Conservation (phyloP, 2,329 filamentous ascomycete genomes). For the Thermothelomyces thermophilus region DNA sequence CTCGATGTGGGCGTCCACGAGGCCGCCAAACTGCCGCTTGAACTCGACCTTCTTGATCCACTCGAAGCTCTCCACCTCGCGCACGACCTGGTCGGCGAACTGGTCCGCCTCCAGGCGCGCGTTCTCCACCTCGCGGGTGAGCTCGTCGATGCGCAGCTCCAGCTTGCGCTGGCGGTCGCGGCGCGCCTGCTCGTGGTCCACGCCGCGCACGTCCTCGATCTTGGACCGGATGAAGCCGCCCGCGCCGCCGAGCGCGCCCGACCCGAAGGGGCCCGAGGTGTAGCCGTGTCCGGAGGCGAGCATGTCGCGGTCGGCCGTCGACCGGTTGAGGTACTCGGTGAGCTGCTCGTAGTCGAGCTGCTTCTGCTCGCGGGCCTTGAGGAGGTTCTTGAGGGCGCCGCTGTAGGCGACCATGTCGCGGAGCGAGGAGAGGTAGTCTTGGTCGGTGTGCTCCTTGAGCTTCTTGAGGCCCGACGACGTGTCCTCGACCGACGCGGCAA, state of each 20-base stretch:
- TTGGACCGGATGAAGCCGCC: slow-evolving; percentile 86
- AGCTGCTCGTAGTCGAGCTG: slow-evolving; percentile 96
- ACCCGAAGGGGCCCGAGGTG: neutral
- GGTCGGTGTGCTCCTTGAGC: slow-evolving; percentile 88
- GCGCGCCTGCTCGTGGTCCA: slow-evolving; percentile 89
- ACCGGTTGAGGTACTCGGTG: slow-evolving; percentile 91
- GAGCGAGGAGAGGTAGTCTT: slow-evolving; percentile 87
- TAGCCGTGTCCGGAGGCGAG: slow-evolving; percentile 38
- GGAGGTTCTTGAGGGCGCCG: slow-evolving; percentile 73
- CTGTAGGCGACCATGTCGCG: slow-evolving; percentile 96
- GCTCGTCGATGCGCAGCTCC: slow-evolving; percentile 85
- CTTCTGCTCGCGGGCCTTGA: slow-evolving; percentile 93
- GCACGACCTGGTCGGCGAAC: slow-evolving; percentile 93
- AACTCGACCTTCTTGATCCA: slow-evolving; percentile 94
- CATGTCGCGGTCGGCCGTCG: slow-evolving; percentile 75
- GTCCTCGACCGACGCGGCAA: slow-evolving; percentile 79
- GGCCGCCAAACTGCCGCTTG: slow-evolving; percentile 71
- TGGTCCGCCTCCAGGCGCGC: slow-evolving; percentile 82
- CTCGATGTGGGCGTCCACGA: slow-evolving; percentile 78
- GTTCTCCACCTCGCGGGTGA: slow-evolving; percentile 81
- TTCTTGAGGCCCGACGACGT: slow-evolving; percentile 69
- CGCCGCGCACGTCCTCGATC: slow-evolving; percentile 91
- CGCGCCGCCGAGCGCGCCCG: slow-evolving; percentile 57
- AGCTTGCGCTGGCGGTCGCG: slow-evolving; percentile 83
- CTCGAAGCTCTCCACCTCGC: slow-evolving; percentile 90